Evolutionary conservation across 371 early-diverging fungal genomes (phyloP), one percentile per base, ranked within the genome.

Genomic region (Dinochytrium kinnereticum): DNA sequence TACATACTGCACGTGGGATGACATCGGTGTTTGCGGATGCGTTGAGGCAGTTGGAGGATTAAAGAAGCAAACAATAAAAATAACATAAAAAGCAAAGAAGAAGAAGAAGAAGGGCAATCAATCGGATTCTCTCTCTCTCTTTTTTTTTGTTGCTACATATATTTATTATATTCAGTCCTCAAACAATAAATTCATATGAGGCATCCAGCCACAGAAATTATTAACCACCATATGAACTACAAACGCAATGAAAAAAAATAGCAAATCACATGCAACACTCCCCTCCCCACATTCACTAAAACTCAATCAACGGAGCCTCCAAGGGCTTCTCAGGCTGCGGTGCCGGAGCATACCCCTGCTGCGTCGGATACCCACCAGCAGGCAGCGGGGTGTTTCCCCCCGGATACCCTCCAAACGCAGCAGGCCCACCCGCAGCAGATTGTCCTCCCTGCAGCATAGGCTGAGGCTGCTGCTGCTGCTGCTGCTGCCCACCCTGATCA

Each of bases 231-330:
- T n/a, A n/a, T n/a, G n/a, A n/a, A n/a, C n/a, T n/a, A n/a, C n/a
- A n/a, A n/a, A n/a, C n/a, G n/a, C n/a, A n/a, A n/a, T n/a, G n/a
- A n/a, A n/a, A n/a, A n/a, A n/a, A n/a, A n/a, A n/a, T n/a, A n/a
- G n/a, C n/a, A n/a, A n/a, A n/a, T n/a, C n/a, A n/a, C n/a, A n/a
- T n/a, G n/a, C n/a, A n/a, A n/a, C n/a, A n/a, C n/a, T n/a, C n/a
- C n/a, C n/a, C n/a, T n/a, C n/a, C n/a, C n/a, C n/a, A n/a, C n/a
- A n/a, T n/a, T n/a, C n/a, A n/a, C n/a, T 71, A 71, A 34, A 61
- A 34, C 21, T 69, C 57, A 21, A 51, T 61, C 51, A 50, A 59
- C 21, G 31, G 34, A n/a, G 71, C 64, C 44, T 66, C 66, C 28
- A 19, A 30, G 1, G 64, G 64, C 40, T 7, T 31, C 39, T 72